Evolutionary conservation across 495 filamentous ascomycete species (phyloP).

Genomic region (Hypomontagnella submonticulosa): DNA sequence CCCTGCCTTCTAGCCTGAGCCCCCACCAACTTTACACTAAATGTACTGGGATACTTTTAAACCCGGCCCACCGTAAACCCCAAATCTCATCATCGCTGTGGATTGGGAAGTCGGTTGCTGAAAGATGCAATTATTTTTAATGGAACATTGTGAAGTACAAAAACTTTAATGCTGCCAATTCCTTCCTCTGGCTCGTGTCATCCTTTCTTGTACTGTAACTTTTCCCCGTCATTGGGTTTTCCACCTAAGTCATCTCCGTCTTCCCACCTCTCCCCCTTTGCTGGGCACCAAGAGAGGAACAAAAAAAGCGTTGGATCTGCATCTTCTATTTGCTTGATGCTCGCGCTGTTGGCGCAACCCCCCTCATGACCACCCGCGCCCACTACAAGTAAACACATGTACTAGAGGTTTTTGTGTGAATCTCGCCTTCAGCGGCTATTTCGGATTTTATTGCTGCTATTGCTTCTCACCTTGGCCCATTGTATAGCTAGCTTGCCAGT

Average conservation of each 20-base stretch:
- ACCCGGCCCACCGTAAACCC: slow-evolving; percentile 29
- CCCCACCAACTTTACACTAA: slow-evolving; percentile 25
- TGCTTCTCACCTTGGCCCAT: slow-evolving; percentile 15
- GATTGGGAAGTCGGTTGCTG: slow-evolving; percentile 21
- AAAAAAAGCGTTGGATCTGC: slow-evolving; percentile 16
- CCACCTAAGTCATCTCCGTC: slow-evolving; percentile 5
- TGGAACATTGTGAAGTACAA: slow-evolving; percentile 40
- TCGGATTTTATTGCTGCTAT: slow-evolving; percentile 27
- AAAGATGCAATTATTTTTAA: slow-evolving; percentile 24
- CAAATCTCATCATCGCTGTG: slow-evolving; percentile 37
- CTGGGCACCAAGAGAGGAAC: slow-evolving; percentile 41
- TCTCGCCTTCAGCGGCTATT: slow-evolving; percentile 41
- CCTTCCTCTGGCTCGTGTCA: slow-evolving; percentile 15
- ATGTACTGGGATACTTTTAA: slow-evolving; percentile 12
- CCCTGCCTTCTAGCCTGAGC: slow-evolving; percentile 22
- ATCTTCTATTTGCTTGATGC: slow-evolving; percentile 36
- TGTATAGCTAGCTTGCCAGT: slow-evolving; percentile 43
- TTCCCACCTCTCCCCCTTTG: slow-evolving; percentile 8
- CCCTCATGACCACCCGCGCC: slow-evolving; percentile 31
- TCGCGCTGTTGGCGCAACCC: slow-evolving; percentile 35
- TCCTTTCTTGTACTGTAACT: slow-evolving; percentile 32
- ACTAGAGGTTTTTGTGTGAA: slow-evolving; percentile 23
- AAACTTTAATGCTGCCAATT: slow-evolving; percentile 39
- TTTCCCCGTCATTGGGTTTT: slow-evolving; percentile 8
- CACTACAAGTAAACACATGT: slow-evolving; percentile 44